Base-by-base conservation (phyloP, 1,284 basidiomycete genomes). In the Ustilago curta region DNA sequence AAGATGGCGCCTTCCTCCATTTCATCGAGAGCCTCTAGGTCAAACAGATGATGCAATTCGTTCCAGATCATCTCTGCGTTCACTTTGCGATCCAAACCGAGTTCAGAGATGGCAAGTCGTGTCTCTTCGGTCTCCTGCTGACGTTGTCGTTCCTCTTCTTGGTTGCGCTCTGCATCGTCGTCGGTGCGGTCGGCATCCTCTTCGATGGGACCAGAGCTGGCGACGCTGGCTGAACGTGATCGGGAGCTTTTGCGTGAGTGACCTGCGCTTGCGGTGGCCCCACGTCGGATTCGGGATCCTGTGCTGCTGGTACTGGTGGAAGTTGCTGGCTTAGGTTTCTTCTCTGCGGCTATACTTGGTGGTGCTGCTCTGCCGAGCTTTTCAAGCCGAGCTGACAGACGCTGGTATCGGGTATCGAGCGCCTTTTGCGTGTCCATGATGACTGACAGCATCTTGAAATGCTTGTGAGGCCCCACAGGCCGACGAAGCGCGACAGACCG, bases 381-480 rank as follows among this genome's bases (percentile, higher is more conserved):
- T 14, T 77, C 71, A 3, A 76, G 69, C 37, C 59, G 52, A 3
- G 64, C 54, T 2, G 65, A 47, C 2, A 76, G 65, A 12, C 53
- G 48, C 23, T 65, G 53, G 12, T 65, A 64, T 11, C 64, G 69
- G 1, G 14, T 18, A 37, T 77, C 70, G 50, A 72, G 67, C 14
- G 71, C 72, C 16, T 59, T 70, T 49, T 77, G 71, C 0, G 66
- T 71, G 58, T 73, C 75, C 25, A 53, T 35, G 25, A 83, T 25
- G 42, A 81, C 58, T 8, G 78, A 59, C 4, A 83, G 58, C 66
- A 80, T 67, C 52, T 81, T 75, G 62, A 83, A 81, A 25, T 83
- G 81, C 42, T 75, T 63, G 59, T 83, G 78, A n/a, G 68, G 63
- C 7, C 81, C 81, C 8, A 83, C 45, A 16, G 81, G 81, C 7